Evolutionary conservation across 176 grass and related monocot genomes (phyloP).

Genomic region (Bonia amplexicaulis): DNA sequence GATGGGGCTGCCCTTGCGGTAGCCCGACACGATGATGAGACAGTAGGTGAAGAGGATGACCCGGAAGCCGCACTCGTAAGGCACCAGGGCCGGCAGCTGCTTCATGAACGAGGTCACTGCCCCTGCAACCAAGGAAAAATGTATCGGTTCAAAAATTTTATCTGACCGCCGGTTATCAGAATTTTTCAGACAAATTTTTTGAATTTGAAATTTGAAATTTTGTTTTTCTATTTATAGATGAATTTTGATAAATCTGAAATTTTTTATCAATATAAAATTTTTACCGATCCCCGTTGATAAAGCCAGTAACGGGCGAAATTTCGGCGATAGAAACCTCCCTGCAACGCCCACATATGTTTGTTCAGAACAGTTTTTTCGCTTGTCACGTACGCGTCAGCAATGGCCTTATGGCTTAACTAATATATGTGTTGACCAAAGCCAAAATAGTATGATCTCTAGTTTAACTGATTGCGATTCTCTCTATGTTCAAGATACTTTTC

Average conservation of each 20-base stretch:
- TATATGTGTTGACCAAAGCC: background rate
- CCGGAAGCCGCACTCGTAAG: slow-evolving; percentile 49
- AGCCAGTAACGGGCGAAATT: too few species aligned
- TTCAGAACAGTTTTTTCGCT: background rate
- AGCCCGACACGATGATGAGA: slow-evolving; percentile 47
- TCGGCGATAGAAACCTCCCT: background rate
- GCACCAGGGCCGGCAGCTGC: slow-evolving; percentile 37
- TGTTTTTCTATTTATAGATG: too few species aligned
- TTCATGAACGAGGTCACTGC: slow-evolving; percentile 56
- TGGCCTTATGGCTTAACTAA: too few species aligned
- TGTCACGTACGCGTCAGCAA: background rate
- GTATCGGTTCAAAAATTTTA: too few species aligned
- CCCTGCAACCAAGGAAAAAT: slow-evolving; percentile 17
- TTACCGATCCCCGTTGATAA: too few species aligned
- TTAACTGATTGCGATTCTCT: too few species aligned
- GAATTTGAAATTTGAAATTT: too few species aligned
- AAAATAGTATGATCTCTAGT: background rate
- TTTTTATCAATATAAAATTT: too few species aligned
- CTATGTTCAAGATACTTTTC: too few species aligned
- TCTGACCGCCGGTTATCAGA: too few species aligned
- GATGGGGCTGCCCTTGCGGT: slow-evolving; percentile 28
- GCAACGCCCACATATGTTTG: background rate
- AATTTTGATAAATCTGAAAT: too few species aligned
- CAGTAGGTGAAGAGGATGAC: slow-evolving; percentile 64
- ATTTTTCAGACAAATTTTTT: too few species aligned